phyloP scores from a whole-genome alignment of 1,284 basidiomycete species.

The Prillingera fragicola region DNA sequence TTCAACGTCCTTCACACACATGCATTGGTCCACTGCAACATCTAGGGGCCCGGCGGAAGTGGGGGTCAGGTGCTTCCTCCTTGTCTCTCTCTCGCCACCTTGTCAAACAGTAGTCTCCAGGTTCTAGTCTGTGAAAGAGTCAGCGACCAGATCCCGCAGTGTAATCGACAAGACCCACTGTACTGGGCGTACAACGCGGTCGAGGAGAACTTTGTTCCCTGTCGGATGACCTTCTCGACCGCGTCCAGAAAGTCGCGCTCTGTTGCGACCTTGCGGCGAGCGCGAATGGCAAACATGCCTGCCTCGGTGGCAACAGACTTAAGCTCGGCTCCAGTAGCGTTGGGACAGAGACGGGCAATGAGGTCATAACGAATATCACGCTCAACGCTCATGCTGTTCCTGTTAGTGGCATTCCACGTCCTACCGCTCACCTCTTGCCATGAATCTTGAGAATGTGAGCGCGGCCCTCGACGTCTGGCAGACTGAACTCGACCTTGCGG shows the following conservation, averaged over 20 bases:
- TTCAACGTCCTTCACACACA: too few relatives aligned
- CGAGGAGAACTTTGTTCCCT: constrained; percentile 93
- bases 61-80: too few relatives aligned
- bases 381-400: constrained; percentile 86
- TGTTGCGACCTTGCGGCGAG: constrained; percentile 91
- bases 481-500: constrained; percentile 88
- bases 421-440: constrained; percentile 68
- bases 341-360: constrained; percentile 93
- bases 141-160: too few relatives aligned
- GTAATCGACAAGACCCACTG: too few relatives aligned
- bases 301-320: constrained; percentile 97
- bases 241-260: constrained; percentile 97
- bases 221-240: constrained; percentile 95
- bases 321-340: constrained; percentile 95
- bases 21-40: too few relatives aligned
- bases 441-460: constrained; percentile 97
- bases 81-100: too few relatives aligned
- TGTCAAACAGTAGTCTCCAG: too few relatives aligned
- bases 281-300: constrained; percentile 99
- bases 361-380: constrained; percentile 96
- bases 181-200: constrained; percentile 56
- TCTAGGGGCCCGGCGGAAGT: too few relatives aligned
- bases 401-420: constrained; percentile 3
- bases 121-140: too few relatives aligned
- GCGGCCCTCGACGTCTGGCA: constrained; percentile 93